phyloP scores from a whole-genome alignment of 1,139 yeast genomes.

The Blastobotrys proliferans region DNA sequence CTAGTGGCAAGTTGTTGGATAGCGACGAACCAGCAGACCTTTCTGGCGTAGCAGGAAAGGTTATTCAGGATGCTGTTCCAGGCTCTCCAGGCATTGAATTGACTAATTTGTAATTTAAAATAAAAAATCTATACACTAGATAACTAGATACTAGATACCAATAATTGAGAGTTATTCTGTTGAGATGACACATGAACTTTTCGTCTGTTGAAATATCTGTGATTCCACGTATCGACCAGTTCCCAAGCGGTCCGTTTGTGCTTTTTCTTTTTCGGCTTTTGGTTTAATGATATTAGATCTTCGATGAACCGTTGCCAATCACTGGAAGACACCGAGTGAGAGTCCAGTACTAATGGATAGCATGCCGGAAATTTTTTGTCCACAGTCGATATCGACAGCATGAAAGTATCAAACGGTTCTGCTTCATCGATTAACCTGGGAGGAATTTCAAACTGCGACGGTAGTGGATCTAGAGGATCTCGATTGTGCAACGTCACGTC shows the following conservation, averaged over 20 bases:
- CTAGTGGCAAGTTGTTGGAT: slow-evolving; percentile 56
- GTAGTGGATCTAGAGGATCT: too few species aligned
- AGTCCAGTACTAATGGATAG: slow-evolving; percentile 5
- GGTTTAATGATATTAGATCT: not conserved
- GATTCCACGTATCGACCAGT: slow-evolving; percentile 13
- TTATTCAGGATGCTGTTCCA: slow-evolving; percentile 80
- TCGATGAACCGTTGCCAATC: slow-evolving; percentile 12
- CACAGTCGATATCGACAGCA: slow-evolving; percentile 5
- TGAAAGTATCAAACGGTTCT: slow-evolving; percentile 8
- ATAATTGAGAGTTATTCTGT: too few species aligned
- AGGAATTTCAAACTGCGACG: slow-evolving; percentile 4
- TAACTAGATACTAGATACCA: too few species aligned
- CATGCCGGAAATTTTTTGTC: slow-evolving; percentile 12
- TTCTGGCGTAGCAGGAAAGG: slow-evolving; percentile 63
- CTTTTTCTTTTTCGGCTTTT: slow-evolving; percentile 1
- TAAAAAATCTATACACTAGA: too few species aligned
- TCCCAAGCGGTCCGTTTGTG: slow-evolving; percentile 2
- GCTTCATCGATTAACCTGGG: not conserved
- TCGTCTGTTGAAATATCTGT: slow-evolving; percentile 12
- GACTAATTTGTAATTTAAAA: slow-evolving; percentile 42
- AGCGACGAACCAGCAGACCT: slow-evolving; percentile 72
- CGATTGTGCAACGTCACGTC: too few species aligned
- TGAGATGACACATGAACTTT: slow-evolving; percentile 10
- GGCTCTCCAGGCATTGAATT: slow-evolving; percentile 88
- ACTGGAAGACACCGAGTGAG: not conserved